Base-by-base conservation (phyloP, 2,329 filamentous ascomycete species). In the Penicillium nordicum region DNA sequence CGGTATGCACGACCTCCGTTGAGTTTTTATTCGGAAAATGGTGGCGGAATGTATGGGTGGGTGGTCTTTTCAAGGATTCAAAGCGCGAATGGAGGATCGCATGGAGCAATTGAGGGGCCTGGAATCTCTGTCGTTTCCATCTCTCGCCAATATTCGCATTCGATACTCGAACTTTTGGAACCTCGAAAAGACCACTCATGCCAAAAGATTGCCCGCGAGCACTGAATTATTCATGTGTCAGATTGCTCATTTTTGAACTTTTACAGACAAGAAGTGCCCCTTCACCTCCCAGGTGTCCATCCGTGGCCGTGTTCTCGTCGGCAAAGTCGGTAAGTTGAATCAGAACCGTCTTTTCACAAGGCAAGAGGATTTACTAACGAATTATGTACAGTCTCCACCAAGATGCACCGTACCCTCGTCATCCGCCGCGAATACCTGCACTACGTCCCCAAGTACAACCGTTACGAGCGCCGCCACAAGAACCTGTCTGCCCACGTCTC, bases 401-500 rank as follows among this genome's bases (percentile, higher is more conserved):
- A 99, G 90, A 99, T 99, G 94, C 94, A 99, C 90, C 90, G 94
- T 83, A 99, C 94, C 75, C 84, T 97, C 79, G 89, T 99, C 83
- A 95, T 99, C 86, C 94, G 94, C 80, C 89, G 94, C 82, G 94
- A 99, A 87, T 99, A 99, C 87, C 91, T 99, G 65, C 94, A 99
- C 86, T 99, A 90, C 84, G 89, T 99, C 79, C 92, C 92, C 81
- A 99, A 99, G 86, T 99, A 99, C 88, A 86, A 90, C 79, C 90
- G 94, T 88, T 99, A 99, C 82, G 95, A 99, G 91, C 97, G 97
- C 89, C 88, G 94, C 80, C 94, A 99, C 90, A 97, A 97, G 89
- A 99, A 99, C 88, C 86, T 99, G 69, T 91, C 94, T 76, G 94
- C 93, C 70, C 94, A 99, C 87, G 93, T 97, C 75, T 97, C 92